Base-by-base conservation (phyloP, 345 rosid genomes). In the Salix udensis region DNA sequence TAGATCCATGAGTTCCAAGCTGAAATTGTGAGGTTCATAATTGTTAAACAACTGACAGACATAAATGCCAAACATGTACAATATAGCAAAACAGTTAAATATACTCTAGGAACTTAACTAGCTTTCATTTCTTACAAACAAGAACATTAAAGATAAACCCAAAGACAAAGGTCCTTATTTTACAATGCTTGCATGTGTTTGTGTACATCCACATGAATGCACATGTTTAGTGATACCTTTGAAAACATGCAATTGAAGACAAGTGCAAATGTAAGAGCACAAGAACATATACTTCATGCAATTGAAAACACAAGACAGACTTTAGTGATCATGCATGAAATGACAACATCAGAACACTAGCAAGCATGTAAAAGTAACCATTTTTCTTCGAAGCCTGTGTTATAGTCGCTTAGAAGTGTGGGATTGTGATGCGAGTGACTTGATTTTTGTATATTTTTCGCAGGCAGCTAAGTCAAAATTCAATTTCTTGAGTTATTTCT, bases 1-100 rank as follows among this genome's bases (percentile, higher is more conserved):
- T 91, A 58, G 97, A 89, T 68, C 95, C 95, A 76, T 85, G 89
- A 79, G 87, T 89, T 81, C 95, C 93, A 70, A 92, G 88, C 97
- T 92, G 92, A 84, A 86, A 82, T 44, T 13, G 23, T 42, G 12
- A 36, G 55, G 9, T 67, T 72, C 15, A 46, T 28, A 61, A 68
- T 46, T 67, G 65, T 76, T 44, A 46, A 30, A 5, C 12, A 5
- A 34, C 48, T 44, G 7, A 55, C 21, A 31, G 73, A 46, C 40
- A 62, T 7, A 55, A 72, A 26, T 11, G 9, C 44, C 26, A 18
- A 30, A 46, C 61, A 13, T 53, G 12, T 14, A 53, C n/a, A n/a
- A n/a, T n/a, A 24, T 24, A 24, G 26, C 26, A 24, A 24, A 24
- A 24, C 26, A 24, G 26, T 24, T 24, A 24, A 24, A 24, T 24